Evolutionary conservation across 495 filamentous ascomycete genomes (phyloP), one percentile per base, ranked within the genome.

Genomic region (Penicillium canariense): DNA sequence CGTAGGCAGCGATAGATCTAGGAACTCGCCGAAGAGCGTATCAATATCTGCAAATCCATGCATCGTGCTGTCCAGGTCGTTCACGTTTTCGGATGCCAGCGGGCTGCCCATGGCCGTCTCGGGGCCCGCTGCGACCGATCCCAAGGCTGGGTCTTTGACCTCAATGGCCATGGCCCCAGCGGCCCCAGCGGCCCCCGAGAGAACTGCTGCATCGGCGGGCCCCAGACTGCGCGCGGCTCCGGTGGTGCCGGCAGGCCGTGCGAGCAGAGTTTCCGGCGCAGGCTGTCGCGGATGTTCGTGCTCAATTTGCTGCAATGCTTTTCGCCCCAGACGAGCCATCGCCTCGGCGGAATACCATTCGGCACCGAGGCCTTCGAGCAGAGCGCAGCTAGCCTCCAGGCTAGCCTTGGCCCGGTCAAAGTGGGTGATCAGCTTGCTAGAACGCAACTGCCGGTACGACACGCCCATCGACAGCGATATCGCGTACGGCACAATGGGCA

Each of bases 401-500:
- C 83, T 80, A 36, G 73, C 70, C 42, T 79, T 83, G 9, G 84
- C 84, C 15, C 87, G 78, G 17, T 76, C 77, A 42, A 81, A 77
- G 54, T 86, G 84, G 61, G 86, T 84, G 26, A 81, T 79, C 1
- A 88, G 62, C 17, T 76, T 83, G 50, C 83, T 86, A 48, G 84
- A 82, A 11, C 86, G 81, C 71, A 87, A 83, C 59, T 87, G 85
- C 28, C 85, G 80, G 56, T 90, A 91, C 9, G 82, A 81, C 4
- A 90, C 84, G 15, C 82, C 83, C 44, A 91, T 76, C 0, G 86
- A 83, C 3, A 91, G 68, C 0, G 84, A 78, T 1, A 89, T 67
- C 0, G 83, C 82, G 51, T 90, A 90, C 0, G 87, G 84, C 7
- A 90, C 74, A 35, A 89, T 79, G 1, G 88, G 86, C 26, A 86